Evolutionary conservation across 139 green algal genomes (phyloP), one percentile per base, ranked within the genome.

Genomic region (Yamagishiella unicocca): DNA sequence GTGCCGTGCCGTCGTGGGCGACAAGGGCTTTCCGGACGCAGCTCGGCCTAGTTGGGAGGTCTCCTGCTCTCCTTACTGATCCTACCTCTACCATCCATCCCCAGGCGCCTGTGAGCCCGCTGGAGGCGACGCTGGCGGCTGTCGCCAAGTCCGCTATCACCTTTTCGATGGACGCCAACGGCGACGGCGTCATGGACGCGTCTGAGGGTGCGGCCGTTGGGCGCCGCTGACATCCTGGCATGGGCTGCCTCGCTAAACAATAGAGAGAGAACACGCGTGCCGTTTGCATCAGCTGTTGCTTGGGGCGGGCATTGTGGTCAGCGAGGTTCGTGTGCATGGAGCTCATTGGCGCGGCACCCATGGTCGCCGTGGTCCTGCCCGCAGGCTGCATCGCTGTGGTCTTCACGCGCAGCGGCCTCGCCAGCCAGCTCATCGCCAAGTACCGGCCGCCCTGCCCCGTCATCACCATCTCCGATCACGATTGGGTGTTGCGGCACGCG

Each of bases 401-500:
- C 25, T 75, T 87, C 50, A 87, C 82, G 4, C 82, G 82, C 82
- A 70, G 31, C 50, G 90, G 88, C 70, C 72, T 29, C 0, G 91
- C 92, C 1, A 75, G 83, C 10, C 33, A 90, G 89, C 82, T 95
- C 38, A 85, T 96, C 17, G 79, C 89, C 67, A 96, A 96, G 90
- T 97, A 96, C 90, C 87, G 94, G 2, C 94, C 94, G 29, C 90
- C 90, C 27, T 94, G 90, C 80, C 92, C 90, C 35, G 79, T 94
- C 17, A 83, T 96, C 6, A 84, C 90, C 66, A 72, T 91, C 4
- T 89, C 84, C 55, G 89, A 87, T 40, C 79, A 92, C 42, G 92
- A 93, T 45, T 75, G 55, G 19, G 90, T 94, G 68, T 85, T 94
- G 73, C 80, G 90, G 5, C 89, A 92, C 61, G 85, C 81, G 84